A percentile compares a stretch with the other conserved stretches of the same genome.
phyloP scores from a whole-genome alignment of 768 basidiomycete species.

The Collybia sp. region DNA sequence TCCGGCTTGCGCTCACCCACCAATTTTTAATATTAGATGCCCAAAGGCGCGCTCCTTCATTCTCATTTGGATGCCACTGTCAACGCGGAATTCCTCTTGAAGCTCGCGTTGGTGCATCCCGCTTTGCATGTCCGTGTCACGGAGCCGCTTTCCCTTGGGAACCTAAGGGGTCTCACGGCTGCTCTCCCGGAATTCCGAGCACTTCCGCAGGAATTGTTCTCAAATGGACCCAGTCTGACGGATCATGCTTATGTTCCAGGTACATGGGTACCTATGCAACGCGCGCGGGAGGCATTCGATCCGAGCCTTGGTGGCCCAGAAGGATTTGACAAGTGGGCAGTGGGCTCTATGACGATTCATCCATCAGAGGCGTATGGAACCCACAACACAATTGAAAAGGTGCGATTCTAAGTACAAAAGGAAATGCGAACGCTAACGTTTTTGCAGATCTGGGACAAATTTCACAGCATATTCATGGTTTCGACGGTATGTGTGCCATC shows the following conservation, averaged over 20 bases:
- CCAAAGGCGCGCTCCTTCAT: slow-evolving; percentile 75
- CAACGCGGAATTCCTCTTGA: slow-evolving; percentile 44
- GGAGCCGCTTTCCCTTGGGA: slow-evolving; percentile 31
- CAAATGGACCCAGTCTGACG: slow-evolving; percentile 29
- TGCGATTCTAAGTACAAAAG: slow-evolving; percentile 11
- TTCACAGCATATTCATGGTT: slow-evolving; percentile 47
- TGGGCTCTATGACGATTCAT: slow-evolving; percentile 58
- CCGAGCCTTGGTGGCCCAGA: slow-evolving; percentile 49
- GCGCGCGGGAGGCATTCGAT: slow-evolving; percentile 51
- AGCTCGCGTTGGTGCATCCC: slow-evolving; percentile 50
- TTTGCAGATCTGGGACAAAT: slow-evolving; percentile 72
- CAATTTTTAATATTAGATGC: slow-evolving; percentile 46
- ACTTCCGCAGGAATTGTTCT: slow-evolving; percentile 31
- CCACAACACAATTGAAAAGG: slow-evolving; percentile 68
- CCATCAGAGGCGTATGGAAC: slow-evolving; percentile 69
- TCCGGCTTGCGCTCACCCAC: background rate
- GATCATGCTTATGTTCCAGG: slow-evolving; percentile 36
- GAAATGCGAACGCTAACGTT: background rate
- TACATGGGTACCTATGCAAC: slow-evolving; percentile 51
- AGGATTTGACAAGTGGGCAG: slow-evolving; percentile 68
- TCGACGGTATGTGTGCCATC: slow-evolving; percentile 33
- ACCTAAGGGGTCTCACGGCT: slow-evolving; percentile 20
- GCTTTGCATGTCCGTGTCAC: slow-evolving; percentile 55
- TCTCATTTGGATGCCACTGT: slow-evolving; percentile 75
- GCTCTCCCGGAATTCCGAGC: slow-evolving; percentile 51